Evolutionary conservation across 2,329 filamentous ascomycete genomes (phyloP), one percentile per base, ranked within the genome.

Genomic region (Pestalotiopsis sp.): DNA sequence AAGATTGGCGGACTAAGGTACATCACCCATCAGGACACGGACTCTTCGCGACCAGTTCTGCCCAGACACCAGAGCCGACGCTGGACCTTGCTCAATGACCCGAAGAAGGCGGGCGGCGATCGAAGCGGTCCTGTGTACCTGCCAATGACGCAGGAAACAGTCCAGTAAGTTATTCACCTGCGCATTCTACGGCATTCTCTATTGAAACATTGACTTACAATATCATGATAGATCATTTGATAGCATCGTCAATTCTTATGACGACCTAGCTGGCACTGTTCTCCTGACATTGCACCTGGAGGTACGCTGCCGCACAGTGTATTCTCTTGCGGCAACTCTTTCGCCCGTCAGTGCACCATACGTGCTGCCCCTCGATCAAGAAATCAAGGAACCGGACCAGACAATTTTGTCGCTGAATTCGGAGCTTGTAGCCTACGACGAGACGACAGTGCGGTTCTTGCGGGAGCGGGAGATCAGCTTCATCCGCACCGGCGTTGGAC

Each of bases 261-360:
- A 93, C 70, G 89, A 94, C 71, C 90, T 99, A 49, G 93, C 93
- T 31, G 87, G 88, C 20, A 94, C 90, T 2, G 90, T 95, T 57
- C 88, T 98, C 2, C 85, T 97, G 31, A 97, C 94, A 0, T 84
- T 99, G 3, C 95, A 98, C 77, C 89, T 97, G 79, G 94, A 98
- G 79, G 89, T 97, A 63, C 91, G 96, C 61, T 94, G 92, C 77
- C 94, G 94, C 65, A 91, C 97, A 72, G 88, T 97, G 49, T 90
- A 95, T 77, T 94, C 95, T 71, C 86, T 99, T 56, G 81, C 84
- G 79, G 87, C 83, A 70, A 90, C 86, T 69, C 85, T 87, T 74
- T 94, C 86, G 64, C 90, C 84, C 72, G 86, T 82, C 76, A 87
- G 81, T 74, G 89, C 85, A 12, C 89, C 89, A 0, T 91, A 91